Evolutionary conservation across 306 rosid species (phyloP).

Genomic region (Senna tora): DNA sequence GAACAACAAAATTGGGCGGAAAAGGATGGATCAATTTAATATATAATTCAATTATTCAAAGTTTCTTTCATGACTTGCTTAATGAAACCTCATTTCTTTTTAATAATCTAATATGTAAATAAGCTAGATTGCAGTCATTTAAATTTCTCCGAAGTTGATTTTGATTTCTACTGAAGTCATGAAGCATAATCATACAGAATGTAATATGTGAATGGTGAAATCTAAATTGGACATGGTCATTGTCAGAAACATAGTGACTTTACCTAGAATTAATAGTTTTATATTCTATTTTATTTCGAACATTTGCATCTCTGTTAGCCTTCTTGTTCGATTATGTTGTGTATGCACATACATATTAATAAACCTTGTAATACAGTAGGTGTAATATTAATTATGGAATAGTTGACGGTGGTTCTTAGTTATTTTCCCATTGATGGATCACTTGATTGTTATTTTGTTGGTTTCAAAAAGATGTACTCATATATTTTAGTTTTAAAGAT

Average conservation of each 20-base stretch:
- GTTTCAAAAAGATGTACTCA: conserved; percentile 27
- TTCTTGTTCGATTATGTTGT: background rate
- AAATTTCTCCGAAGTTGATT: background rate
- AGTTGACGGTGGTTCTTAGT: background rate
- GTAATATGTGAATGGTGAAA: background rate
- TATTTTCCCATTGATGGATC: background rate
- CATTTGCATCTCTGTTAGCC: background rate
- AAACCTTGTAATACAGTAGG: conserved; percentile 8
- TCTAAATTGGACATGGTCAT: background rate
- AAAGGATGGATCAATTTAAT: background rate
- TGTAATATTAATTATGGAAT: conserved; percentile 11
- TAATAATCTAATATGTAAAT: background rate
- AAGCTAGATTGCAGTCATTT: background rate
- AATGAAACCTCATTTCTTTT: background rate
- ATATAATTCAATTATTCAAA: background rate
- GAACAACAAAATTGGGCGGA: background rate
- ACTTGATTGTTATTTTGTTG: conserved; percentile 13
- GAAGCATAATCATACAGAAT: background rate
- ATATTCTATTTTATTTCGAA: background rate
- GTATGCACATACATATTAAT: background rate
- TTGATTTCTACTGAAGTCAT: background rate
- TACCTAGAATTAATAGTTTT: background rate
- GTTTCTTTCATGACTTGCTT: background rate
- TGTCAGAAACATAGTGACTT: background rate
- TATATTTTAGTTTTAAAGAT: conserved; percentile 36